These are phyloP conservation scores for Fusarium cicatricum DNA, from an alignment of 2,329 filamentous ascomycete genomes.

Conservation along the genomic window DNA sequence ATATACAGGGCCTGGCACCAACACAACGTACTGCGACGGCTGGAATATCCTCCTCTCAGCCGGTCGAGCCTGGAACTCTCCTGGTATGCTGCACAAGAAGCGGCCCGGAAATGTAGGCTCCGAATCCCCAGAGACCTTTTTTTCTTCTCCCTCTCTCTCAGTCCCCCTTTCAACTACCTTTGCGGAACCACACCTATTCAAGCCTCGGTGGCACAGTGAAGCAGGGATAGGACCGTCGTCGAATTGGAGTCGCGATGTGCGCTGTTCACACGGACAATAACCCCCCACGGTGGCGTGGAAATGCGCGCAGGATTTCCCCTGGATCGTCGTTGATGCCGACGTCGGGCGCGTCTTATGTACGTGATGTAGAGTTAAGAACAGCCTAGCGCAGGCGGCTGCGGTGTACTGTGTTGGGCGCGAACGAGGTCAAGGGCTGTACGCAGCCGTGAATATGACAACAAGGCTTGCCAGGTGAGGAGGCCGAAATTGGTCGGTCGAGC, in stretches of 20 bases:
- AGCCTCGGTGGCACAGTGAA: conserved; percentile 45
- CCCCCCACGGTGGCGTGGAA: conserved; percentile 36
- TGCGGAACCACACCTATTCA: conserved; percentile 47
- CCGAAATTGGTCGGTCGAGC: conserved; percentile 40
- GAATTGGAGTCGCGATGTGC: conserved; percentile 29
- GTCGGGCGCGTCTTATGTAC: conserved; percentile 21
- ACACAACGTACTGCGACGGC: conserved; percentile 29
- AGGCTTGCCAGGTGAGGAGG: conserved; percentile 31
- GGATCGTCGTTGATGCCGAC: conserved; percentile 18
- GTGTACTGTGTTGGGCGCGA: conserved; percentile 37
- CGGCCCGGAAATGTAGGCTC: conserved; percentile 47
- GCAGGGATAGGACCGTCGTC: conserved; percentile 37
- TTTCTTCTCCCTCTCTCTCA: conserved; percentile 23
- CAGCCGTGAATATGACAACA: conserved; percentile 39
- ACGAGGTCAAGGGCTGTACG: conserved; percentile 34
- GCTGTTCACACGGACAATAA: conserved; percentile 27
- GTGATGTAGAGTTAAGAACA: conserved; percentile 24
- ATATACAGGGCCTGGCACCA: conserved; percentile 45
- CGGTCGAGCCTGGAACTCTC: conserved; percentile 23
- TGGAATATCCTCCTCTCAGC: conserved; percentile 37
- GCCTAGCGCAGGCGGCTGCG: conserved; percentile 25
- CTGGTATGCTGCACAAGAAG: conserved; percentile 35
- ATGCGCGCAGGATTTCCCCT: conserved; percentile 29
- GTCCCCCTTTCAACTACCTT: conserved; percentile 40
- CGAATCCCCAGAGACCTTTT: conserved; percentile 37